Evolutionary conservation across 192 early-diverging fungal species (phyloP).

Genomic region (Mortierella antarctica): DNA sequence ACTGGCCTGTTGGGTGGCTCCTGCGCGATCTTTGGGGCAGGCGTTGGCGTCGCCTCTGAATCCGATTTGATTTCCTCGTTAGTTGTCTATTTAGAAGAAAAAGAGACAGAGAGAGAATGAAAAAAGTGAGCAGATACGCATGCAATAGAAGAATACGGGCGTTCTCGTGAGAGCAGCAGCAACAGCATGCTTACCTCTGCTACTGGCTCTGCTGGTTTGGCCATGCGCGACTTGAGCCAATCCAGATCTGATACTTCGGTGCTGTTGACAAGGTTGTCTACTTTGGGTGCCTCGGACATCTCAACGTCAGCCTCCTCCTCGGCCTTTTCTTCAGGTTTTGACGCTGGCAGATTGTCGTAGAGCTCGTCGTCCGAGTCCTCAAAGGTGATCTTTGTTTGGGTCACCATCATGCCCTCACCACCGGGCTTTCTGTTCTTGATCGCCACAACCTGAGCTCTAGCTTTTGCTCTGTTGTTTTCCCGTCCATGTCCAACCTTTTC

Average conservation of each 20-base stretch:
- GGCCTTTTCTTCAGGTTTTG: constrained; percentile 55
- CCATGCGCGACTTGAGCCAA: constrained; percentile 75
- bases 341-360: constrained; percentile 76
- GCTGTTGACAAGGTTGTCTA: constrained; percentile 52
- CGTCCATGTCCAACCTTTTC: constrained; percentile 46
- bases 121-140: background rate
- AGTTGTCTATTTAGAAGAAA: constrained; percentile 10
- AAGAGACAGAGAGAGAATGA: background rate
- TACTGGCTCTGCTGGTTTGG: constrained; percentile 38
- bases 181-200: constrained; percentile 14
- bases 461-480: constrained; percentile 44
- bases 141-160: too few species aligned
- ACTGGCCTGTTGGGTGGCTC: constrained; percentile 45
- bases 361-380: constrained; percentile 79
- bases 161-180: background rate
- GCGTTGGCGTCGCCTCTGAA: constrained; percentile 7
- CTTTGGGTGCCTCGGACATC: constrained; percentile 63
- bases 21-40: constrained; percentile 38
- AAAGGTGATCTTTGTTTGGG: constrained; percentile 70
- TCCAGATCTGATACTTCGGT: constrained; percentile 70
- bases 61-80: constrained; percentile 20
- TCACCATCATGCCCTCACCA: constrained; percentile 68
- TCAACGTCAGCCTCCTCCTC: constrained; percentile 53
- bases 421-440: constrained; percentile 68
- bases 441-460: constrained; percentile 55